Base-by-base conservation (phyloP, 768 basidiomycete genomes). In the Serpula lacrymans region DNA sequence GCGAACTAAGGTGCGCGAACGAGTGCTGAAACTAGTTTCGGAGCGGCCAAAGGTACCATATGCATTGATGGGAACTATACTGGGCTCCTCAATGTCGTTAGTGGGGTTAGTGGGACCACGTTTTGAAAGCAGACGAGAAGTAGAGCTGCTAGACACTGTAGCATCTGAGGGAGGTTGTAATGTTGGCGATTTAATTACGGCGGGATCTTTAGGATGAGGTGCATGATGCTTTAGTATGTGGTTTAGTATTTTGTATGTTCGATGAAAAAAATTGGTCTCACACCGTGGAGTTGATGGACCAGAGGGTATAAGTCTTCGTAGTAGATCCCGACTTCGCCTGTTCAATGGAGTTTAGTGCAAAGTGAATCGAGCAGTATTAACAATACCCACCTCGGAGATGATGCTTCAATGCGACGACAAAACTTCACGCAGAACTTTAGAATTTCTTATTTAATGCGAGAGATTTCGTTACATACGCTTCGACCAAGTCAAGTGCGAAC, bases 251-350 rank as follows among this genome's bases (percentile, higher is more conserved):
- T 14, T 6, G n/a, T 14, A 7, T 6, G 31, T 8, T 7, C 6
- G 8, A 33, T 33, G 14, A 33, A 27, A 11, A 11, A n/a, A n/a
- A n/a, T n/a, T n/a, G 6, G 17, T 48, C 67, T 34, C 43, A 78
- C 77, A 18, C 74, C 65, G 50, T 81, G 81, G 12, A 82, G 64
- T 1, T 80, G 78, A 18, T 67, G 64, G 28, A 82, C 65, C 3
- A 80, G 62, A 28, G 69, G 69, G 47, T 80, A 82, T 2, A 84
- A 61, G 48, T 83, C 81, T 45, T 78, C 73, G 47, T 78, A 81
- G 45, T 77, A 78, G 22, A 80, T 77, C 0, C 78, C 78, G 9
- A 71, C 58, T 57, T 81, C 81, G 1, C 77, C 76, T 76, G 42
- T 4, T 28, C 6, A 22, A 37, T n/a, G n/a, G n/a, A n/a, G n/a